Percentiles rank a stretch among this genome's conserved stretches.
Conservation (phyloP, 2,329 filamentous ascomycete species). For the Sporothrix globosa region DNA sequence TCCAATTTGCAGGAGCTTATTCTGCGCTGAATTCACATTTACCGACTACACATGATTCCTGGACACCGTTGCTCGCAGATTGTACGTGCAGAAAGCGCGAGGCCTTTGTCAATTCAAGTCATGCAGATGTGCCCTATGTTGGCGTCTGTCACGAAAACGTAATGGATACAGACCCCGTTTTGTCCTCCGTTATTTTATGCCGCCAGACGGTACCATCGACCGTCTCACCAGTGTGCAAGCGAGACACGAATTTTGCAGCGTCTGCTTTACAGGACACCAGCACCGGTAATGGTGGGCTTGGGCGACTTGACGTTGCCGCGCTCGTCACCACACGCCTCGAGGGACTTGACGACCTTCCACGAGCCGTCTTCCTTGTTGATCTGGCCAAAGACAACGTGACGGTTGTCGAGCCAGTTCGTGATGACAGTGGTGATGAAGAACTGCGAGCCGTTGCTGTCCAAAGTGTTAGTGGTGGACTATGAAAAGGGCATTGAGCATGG, state of each 20-base stretch:
- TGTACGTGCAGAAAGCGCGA: slow-evolving; percentile 20
- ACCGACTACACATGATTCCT: not conserved
- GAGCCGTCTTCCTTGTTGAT: slow-evolving; percentile 57
- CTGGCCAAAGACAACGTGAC: slow-evolving; percentile 84
- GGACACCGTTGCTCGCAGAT: not conserved
- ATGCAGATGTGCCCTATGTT: not conserved
- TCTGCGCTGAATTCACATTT: not conserved
- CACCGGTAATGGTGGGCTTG: slow-evolving; percentile 36
- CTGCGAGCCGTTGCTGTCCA: slow-evolving; percentile 86
- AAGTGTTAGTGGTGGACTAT: slow-evolving; percentile 40
- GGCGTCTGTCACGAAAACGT: not conserved
- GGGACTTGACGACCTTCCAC: slow-evolving; percentile 59
- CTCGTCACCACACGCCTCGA: slow-evolving; percentile 63
- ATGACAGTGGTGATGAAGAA: slow-evolving; percentile 96
- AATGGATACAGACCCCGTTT: slow-evolving; percentile 23
- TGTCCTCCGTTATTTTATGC: slow-evolving; percentile 14
- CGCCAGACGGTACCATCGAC: not conserved
- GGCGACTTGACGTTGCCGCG: slow-evolving; percentile 61
- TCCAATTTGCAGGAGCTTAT: too few species aligned
- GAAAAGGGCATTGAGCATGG: not conserved
- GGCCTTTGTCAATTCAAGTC: slow-evolving; percentile 20
- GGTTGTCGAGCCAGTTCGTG: slow-evolving; percentile 81
- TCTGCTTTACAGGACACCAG: slow-evolving; percentile 30
- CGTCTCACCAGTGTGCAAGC: too few species aligned
- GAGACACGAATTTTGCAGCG: too few species aligned